Base-by-base conservation (phyloP, 1,139 yeast genomes). In the Zygosaccharomyces pseudobailii region DNA sequence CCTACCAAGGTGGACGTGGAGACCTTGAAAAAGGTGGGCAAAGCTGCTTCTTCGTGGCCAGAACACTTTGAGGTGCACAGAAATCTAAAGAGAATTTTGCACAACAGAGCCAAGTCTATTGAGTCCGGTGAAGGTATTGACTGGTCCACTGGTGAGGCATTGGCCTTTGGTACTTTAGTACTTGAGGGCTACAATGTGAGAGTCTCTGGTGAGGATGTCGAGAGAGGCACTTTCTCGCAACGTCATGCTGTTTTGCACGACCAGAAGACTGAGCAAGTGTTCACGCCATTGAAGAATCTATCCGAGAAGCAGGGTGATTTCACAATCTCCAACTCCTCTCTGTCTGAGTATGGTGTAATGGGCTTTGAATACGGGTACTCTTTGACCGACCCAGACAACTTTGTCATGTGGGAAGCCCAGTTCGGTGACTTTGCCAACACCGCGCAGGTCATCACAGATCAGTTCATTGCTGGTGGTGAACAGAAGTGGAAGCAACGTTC, bases 391-490 rank as follows among this genome's bases (percentile, higher is more conserved):
- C 99, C 99, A 56, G 97, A 92, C 68, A 92, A 96, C 49, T 80
- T 87, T 53, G 97, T 92, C 49, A 85, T 86, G 76, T 94, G 99
- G 99, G 99, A 94, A 75, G 98, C 98, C 48, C 99, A 94, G 76
- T 94, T 94, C 63, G 99, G 99, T 80, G 99, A 94, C 74, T 94
- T 94, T 63, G 98, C 98, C 64, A 94, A 94, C 78, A 92, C 97
- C 59, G 98, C 97, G 28, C 98, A 94, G 76, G 97, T 94, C 57
- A 85, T 94, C 61, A 79, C 88, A 62, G 99, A 94, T 72, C 98
- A 94, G 76, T 94, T 92, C 69, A 80, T 94, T 66, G 88, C 97
- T 42, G 89, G 92, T 67, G 98, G 95, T 69, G 99, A 94, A 75
- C 82, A 89, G 59, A 94, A 94, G 74, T 94, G 99, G 99, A 87